Percentiles rank a stretch among this genome's conserved stretches.
Conservation (phyloP, 306 rosid genomes). For the Albizia julibrissin region DNA sequence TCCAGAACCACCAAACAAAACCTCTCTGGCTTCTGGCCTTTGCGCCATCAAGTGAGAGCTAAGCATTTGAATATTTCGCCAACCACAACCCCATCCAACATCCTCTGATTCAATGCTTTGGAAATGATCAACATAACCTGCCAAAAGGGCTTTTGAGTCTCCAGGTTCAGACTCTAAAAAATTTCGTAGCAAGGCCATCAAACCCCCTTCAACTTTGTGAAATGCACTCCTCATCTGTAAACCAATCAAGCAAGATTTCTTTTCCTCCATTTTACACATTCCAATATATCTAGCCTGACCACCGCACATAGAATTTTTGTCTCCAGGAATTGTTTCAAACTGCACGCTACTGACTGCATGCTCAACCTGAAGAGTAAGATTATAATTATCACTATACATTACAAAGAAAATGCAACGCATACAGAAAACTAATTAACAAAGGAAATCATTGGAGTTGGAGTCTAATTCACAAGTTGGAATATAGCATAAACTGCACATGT, state of each 20-base stretch:
- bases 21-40: constrained; percentile 57
- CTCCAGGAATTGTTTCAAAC: constrained; percentile 30
- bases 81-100: constrained; percentile 90
- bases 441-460: background rate
- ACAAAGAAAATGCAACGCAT: constrained; percentile 5
- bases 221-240: constrained; percentile 54
- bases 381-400: constrained; percentile 9
- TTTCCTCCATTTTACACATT: constrained; percentile 42
- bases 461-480: background rate
- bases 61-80: constrained; percentile 89
- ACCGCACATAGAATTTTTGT: constrained; percentile 23
- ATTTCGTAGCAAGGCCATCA: constrained; percentile 62
- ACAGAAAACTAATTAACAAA: constrained; percentile 18
- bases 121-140: constrained; percentile 72
- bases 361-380: constrained; percentile 42
- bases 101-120: constrained; percentile 69
- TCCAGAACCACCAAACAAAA: constrained; percentile 72
- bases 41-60: constrained; percentile 66
- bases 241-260: constrained; percentile 54
- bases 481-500: background rate
- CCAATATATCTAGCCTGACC: constrained; percentile 30
- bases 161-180: constrained; percentile 72
- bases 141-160: constrained; percentile 51
- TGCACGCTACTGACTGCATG: constrained; percentile 26
- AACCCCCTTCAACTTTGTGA: constrained; percentile 59